Evolutionary conservation across 257 asterid genomes (phyloP), one percentile per base, ranked within the genome.

Genomic region (Thymus quinquecostatus): DNA sequence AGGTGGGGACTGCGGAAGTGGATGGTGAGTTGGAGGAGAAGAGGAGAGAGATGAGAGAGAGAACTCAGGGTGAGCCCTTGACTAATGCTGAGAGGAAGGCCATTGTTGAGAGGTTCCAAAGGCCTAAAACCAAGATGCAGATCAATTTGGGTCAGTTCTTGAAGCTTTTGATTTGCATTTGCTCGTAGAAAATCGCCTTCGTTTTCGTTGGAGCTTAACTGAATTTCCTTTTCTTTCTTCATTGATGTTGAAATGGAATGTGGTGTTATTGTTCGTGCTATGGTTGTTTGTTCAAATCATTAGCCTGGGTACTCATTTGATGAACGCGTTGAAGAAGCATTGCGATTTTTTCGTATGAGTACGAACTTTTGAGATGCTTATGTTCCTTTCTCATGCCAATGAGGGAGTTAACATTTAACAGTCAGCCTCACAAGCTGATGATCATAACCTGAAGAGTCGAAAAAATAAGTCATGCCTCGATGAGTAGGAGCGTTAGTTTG

Each of bases 71-170:
- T 4, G 88, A 78, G 79, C 84, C 85, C 9, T 82, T 94, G 87
- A 88, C 83, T 49, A 80, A 81, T 78, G 86, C 90, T 29, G 98
- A 94, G 78, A 85, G 97, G 84, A 91, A 86, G 79, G 83, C 78
- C 10, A 79, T 93, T 64, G 94, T 85, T 45, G 92, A 86, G 70
- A 79, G 81, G 70, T 91, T 83, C 66, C 96, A 86, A 66, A 84
- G 95, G 86, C 87, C 79, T 66, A 86, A 71, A 66, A 81, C 91
- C 28, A 91, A 89, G 82, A 82, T 83, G 76, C 98, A 91, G 86
- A 81, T 94, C 34, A 91, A 91, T 89, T 79, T 91, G 75, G 99
- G 97, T 91, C 56, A 14, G 32, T 50, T 47, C 47, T 55, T 69
- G 32, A 6, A 28, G 8, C 7, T 59, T 60, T 51, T 69, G 21